phyloP scores from a whole-genome alignment of 805 yeast genomes.

The Candida maesae region DNA sequence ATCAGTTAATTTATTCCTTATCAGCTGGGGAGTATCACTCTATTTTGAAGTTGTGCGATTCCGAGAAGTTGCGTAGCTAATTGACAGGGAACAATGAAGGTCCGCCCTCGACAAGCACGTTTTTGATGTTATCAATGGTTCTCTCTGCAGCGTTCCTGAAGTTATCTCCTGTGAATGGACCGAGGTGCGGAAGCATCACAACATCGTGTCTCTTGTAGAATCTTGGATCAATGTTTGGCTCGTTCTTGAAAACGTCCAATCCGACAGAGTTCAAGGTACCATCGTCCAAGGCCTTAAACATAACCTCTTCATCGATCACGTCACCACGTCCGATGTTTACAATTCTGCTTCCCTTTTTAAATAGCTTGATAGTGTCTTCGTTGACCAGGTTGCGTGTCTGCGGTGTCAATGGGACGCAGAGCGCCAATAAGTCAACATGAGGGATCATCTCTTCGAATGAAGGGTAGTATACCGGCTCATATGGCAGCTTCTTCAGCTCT shows the following conservation, averaged over 20 bases:
- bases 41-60: no score
- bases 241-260: constrained; percentile 64
- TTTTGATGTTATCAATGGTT: constrained; percentile 47
- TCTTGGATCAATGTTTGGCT: constrained; percentile 52
- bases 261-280: constrained; percentile 69
- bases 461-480: constrained; percentile 39
- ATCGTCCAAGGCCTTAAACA: constrained; percentile 52
- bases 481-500: constrained; percentile 38
- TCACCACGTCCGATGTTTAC: constrained; percentile 75
- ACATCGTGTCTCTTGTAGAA: constrained; percentile 57
- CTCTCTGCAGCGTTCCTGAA: constrained; percentile 46
- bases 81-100: constrained; percentile 16
- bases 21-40: no score
- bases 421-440: constrained; percentile 50
- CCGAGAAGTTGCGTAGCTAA: constrained; percentile 1
- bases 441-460: constrained; percentile 42
- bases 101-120: constrained; percentile 15
- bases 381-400: constrained; percentile 55
- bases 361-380: constrained; percentile 38
- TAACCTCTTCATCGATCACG: constrained; percentile 58
- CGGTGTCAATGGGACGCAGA: constrained; percentile 62
- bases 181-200: constrained; percentile 68
- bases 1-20: no score
- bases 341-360: constrained; percentile 53
- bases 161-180: constrained; percentile 60